Evolutionary conservation across 2,329 filamentous ascomycete genomes (phyloP).

Genomic region (Nigrograna mackinnonii): DNA sequence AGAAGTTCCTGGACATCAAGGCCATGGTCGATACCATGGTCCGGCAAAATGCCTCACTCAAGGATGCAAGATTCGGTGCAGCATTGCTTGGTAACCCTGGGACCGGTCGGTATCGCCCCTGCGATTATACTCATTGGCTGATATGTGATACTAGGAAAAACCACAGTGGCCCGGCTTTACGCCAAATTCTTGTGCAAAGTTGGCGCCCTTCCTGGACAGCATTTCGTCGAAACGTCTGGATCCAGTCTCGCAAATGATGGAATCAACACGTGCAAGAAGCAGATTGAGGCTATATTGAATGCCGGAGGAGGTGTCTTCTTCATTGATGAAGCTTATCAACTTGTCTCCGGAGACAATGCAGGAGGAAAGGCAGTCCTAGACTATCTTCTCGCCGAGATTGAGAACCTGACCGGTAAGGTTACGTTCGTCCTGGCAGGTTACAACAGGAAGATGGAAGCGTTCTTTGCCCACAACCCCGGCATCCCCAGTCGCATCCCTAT

Average conservation of each 20-base stretch:
- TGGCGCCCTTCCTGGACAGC: conserved; percentile 62
- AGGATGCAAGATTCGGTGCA: conserved; percentile 63
- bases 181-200: conserved; percentile 66
- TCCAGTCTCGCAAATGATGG: conserved; percentile 67
- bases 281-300: conserved; percentile 61
- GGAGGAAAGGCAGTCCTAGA: conserved; percentile 69
- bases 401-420: conserved; percentile 70
- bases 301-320: conserved; percentile 71
- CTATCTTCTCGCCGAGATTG: conserved; percentile 71
- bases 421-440: conserved; percentile 77
- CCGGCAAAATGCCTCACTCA: conserved; percentile 60
- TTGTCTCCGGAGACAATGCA: conserved; percentile 61
- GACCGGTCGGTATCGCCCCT: conserved; percentile 56
- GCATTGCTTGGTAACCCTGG: conserved; percentile 74
- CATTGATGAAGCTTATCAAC: conserved; percentile 79
- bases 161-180: conserved; percentile 74
- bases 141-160: conserved; percentile 58
- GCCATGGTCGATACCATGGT: conserved; percentile 62
- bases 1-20: conserved; percentile 66
- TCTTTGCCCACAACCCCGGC: conserved; percentile 75
- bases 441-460: conserved; percentile 73
- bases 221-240: conserved; percentile 70
- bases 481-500: conserved; percentile 71
- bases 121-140: background rate
- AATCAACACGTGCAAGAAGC: conserved; percentile 59